phyloP scores from a whole-genome alignment of 2,329 filamentous ascomycete species.

The Aspergillus sp. region DNA sequence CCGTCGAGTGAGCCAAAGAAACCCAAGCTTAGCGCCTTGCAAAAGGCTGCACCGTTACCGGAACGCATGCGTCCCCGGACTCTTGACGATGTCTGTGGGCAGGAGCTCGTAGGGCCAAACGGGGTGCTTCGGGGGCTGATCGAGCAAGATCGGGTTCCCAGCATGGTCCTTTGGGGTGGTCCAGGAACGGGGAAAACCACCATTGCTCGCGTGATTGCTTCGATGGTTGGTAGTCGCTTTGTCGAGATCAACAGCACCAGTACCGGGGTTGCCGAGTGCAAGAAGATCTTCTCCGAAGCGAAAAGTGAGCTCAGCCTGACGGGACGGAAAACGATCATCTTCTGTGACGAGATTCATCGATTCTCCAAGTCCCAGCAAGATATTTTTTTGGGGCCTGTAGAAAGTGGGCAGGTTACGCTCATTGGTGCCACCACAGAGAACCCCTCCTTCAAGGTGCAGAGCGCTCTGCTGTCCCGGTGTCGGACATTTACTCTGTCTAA shows the following conservation, averaged over 20 bases:
- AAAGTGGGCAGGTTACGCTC: conserved; percentile 84
- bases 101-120: conserved; percentile 81
- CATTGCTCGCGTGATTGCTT: conserved; percentile 87
- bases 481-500: conserved; percentile 84
- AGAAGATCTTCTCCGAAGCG: conserved; percentile 86
- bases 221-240: conserved; percentile 79
- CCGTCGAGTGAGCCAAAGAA: conserved; percentile 58
- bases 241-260: conserved; percentile 95
- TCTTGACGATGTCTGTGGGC: conserved; percentile 84
- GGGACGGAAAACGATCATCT: conserved; percentile 89
- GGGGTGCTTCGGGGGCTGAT: conserved; percentile 88
- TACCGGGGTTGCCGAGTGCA: conserved; percentile 84
- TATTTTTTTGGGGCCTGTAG: conserved; percentile 89
- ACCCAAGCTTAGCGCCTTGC: conserved; percentile 63
- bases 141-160: conserved; percentile 80
- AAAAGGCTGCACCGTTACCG: conserved; percentile 77
- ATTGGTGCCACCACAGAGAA: conserved; percentile 98
- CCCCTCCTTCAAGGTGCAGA: conserved; percentile 89
- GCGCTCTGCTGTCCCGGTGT: conserved; percentile 83
- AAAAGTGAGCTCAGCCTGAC: conserved; percentile 76
- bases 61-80: conserved; percentile 88
- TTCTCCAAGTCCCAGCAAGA: conserved; percentile 94
- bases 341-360: conserved; percentile 94
- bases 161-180: conserved; percentile 82
- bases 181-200: conserved; percentile 59